Evolutionary conservation across 225 moss, liverwort and hornwort genomes (phyloP).

Genomic region (Rhytidiadelphus loreus): DNA sequence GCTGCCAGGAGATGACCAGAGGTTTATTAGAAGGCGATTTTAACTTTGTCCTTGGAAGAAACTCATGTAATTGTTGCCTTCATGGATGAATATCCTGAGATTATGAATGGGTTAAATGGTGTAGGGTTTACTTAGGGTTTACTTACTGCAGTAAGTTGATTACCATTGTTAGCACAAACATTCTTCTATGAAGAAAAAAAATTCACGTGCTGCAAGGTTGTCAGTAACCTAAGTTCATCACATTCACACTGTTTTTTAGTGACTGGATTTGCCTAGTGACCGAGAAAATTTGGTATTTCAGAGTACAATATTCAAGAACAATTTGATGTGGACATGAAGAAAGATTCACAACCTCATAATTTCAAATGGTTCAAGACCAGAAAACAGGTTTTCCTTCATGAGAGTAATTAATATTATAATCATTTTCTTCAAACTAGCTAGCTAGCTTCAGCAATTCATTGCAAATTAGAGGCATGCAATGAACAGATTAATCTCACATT

Average conservation of each 20-base stretch:
- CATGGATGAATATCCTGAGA: too few relatives aligned
- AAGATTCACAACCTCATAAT: neutral
- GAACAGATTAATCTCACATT: neutral
- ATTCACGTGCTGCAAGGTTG: neutral
- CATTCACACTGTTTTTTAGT: neutral
- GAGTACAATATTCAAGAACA: neutral
- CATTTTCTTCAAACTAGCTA: neutral
- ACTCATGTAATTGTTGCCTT: too few relatives aligned
- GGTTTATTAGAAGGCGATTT: too few relatives aligned
- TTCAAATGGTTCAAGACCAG: neutral
- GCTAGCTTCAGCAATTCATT: neutral
- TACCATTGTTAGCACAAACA: neutral
- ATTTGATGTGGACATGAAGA: neutral
- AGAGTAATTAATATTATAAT: neutral
- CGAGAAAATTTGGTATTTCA: neutral
- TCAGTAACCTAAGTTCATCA: neutral
- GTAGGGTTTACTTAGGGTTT: too few relatives aligned
- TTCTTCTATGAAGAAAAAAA: neutral
- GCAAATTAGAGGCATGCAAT: neutral
- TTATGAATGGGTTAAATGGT: too few relatives aligned
- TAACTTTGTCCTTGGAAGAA: too few relatives aligned
- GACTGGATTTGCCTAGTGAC: neutral
- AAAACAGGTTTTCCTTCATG: neutral
- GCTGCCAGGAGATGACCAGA: too few relatives aligned
- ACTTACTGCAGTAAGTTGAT: neutral